phyloP scores from a whole-genome alignment of 495 filamentous ascomycete species.

The Talaromyces thailandensis region DNA sequence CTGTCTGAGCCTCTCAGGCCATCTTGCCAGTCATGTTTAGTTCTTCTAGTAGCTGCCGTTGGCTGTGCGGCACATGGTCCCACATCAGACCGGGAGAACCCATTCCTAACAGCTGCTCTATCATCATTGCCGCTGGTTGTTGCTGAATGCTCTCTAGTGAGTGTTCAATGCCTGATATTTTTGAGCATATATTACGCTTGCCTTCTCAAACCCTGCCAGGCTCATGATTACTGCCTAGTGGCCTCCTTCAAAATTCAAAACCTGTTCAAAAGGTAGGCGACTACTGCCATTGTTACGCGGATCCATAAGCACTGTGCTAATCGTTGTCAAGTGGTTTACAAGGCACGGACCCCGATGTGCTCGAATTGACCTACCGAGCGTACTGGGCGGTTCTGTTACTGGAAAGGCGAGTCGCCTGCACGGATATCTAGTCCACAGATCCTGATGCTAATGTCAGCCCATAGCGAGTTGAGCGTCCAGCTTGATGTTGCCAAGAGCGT shows the following conservation, averaged over 20 bases:
- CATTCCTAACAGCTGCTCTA: not conserved
- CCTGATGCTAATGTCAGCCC: not conserved
- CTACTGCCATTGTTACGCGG: not conserved
- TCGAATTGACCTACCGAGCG: slow-evolving; percentile 1
- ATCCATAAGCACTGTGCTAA: not conserved
- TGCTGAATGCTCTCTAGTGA: not conserved
- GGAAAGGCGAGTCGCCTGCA: not conserved
- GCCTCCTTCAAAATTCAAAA: slow-evolving; percentile 4
- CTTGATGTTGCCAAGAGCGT: slow-evolving; percentile 4
- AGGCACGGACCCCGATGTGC: not conserved
- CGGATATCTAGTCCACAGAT: not conserved
- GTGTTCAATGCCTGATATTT: not conserved
- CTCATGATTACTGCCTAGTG: slow-evolving; percentile 5
- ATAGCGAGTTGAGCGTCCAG: slow-evolving; percentile 2
- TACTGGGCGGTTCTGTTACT: slow-evolving; percentile 1
- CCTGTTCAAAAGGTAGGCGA: slow-evolving; percentile 3
- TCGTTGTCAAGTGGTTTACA: not conserved
- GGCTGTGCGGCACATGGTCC: slow-evolving; percentile 1
- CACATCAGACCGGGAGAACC: not conserved
- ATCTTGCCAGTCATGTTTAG: not conserved
- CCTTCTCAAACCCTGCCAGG: slow-evolving; percentile 4
- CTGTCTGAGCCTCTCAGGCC: slow-evolving; percentile 2
- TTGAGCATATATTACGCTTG: slow-evolving; percentile 4
- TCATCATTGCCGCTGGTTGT: not conserved
- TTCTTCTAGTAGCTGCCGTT: slow-evolving; percentile 1